Evolutionary conservation across 1,139 yeast genomes (phyloP), one percentile per base, ranked within the genome.

Genomic region (Geotrichum cucujoidarum): DNA sequence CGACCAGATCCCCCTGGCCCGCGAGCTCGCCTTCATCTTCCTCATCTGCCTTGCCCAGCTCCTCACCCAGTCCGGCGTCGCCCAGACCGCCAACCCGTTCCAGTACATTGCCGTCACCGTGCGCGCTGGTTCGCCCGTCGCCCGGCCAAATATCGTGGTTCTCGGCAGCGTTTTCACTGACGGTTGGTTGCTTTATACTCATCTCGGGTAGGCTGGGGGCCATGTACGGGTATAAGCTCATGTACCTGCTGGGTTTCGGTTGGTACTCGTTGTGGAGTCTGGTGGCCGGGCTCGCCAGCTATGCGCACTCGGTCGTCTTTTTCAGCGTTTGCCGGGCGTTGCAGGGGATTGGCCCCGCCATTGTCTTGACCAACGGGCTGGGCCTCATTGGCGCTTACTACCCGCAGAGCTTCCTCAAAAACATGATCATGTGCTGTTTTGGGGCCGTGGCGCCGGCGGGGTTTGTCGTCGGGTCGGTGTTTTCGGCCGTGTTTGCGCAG

Each of bases 141-240:
- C n/a, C n/a, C n/a, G 81, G 81, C 4, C 72, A 71, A 58, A 66
- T 71, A 13, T 70, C 79, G 4, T 81, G 87, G 86, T 77, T 76
- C 60, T 67, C 80, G 3, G 82, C 84, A 0, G 70, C 81, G 0
- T 80, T 70, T 56, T 73, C 82, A 1, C 64, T 80, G 42, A 76
- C 84, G 0, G 78, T 76, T 13, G 86, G 86, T 10, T 77, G 86
- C 0, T 77, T 81, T 52, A 80, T 81, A 49, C 63, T 81, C 30
- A 66, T 76, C 2, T 74, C 81, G 1, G 88, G 88, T 10, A 71
- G 81, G 42, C 58, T 80, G 20, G 87, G 87, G n/a, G 87, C 81
- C 59, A 62, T 78, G 55, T 72, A 69, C 56, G 88, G 87, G 3
- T 78, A 79, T 57, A 78, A 78, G 55, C 60, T 50, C 33, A 56